phyloP scores from a whole-genome alignment of 805 yeast genomes.

The Helenozyma rhizophorensis region DNA sequence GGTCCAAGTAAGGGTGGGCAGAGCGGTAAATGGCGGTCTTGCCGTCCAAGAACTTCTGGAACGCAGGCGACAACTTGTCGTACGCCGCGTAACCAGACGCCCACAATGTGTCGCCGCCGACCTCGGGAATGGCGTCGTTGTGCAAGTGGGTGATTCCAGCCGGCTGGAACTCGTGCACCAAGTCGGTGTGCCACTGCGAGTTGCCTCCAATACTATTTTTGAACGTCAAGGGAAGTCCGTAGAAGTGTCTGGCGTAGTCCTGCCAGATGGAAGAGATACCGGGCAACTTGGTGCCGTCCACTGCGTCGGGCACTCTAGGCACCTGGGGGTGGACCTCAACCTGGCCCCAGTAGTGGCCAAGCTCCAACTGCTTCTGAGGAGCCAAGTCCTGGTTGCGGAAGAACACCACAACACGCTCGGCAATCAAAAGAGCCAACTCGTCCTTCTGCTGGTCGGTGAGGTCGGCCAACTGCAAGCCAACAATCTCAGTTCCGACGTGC shows the following conservation, averaged over 20 bases:
- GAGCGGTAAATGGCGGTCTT: conserved; percentile 43
- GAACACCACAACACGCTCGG: conserved; percentile 28
- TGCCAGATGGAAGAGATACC: conserved; percentile 32
- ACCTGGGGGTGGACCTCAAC: conserved; percentile 22
- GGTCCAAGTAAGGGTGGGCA: conserved; percentile 35
- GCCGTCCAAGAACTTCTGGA: conserved; percentile 49
- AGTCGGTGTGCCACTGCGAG: conserved; percentile 42
- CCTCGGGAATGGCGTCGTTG: conserved; percentile 45
- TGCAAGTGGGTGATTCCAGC: conserved; percentile 54
- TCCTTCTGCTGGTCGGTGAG: conserved; percentile 26
- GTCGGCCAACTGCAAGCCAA: conserved; percentile 26
- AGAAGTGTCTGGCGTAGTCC: conserved; percentile 21
- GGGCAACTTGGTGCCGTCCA: conserved; percentile 9
- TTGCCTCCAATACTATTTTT: conserved; percentile 22
- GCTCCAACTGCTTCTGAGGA: conserved; percentile 27
- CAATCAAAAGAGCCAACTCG: conserved; percentile 28
- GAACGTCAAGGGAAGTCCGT: conserved; percentile 23
- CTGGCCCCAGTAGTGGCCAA: conserved; percentile 29
- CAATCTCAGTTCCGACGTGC: conserved; percentile 29
- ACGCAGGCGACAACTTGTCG: conserved; percentile 50
- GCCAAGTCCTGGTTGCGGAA: conserved; percentile 28
- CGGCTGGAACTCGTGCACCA: conserved; percentile 53
- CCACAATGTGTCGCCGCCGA: conserved; percentile 59
- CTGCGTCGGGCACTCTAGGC: conserved; percentile 14
- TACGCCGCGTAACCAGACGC: conserved; percentile 55